These are phyloP conservation scores for Heterobasidion annosum DNA, from an alignment of 1,284 basidiomycete genomes.

Conservation along the genomic window DNA sequence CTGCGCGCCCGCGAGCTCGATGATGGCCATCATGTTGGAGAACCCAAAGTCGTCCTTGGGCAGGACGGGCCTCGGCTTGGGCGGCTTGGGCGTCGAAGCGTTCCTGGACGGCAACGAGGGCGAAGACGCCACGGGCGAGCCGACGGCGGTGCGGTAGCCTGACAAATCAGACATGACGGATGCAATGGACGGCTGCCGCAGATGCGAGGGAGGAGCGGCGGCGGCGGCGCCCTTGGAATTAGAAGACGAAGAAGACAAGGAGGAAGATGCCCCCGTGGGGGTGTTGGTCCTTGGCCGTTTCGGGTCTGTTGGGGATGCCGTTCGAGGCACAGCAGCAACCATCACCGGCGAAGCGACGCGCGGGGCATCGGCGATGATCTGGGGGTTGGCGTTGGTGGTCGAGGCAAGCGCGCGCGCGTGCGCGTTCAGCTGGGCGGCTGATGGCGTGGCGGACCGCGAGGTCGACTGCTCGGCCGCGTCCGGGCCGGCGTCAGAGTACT, in stretches of 20 bases:
- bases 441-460: slow-evolving; percentile 13
- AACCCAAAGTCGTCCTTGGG: slow-evolving; percentile 81
- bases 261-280: slow-evolving; percentile 18
- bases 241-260: neutral
- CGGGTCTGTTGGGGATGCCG: slow-evolving; percentile 15
- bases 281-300: slow-evolving; percentile 26
- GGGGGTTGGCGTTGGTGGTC: slow-evolving; percentile 16
- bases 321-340: slow-evolving; percentile 14
- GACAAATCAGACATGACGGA: slow-evolving; percentile 58
- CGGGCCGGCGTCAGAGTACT: slow-evolving; percentile 45
- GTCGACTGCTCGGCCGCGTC: slow-evolving; percentile 9
- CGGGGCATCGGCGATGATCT: slow-evolving; percentile 19
- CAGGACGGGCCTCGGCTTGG: slow-evolving; percentile 31
- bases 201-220: slow-evolving; percentile 17
- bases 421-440: slow-evolving; percentile 5
- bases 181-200: slow-evolving; percentile 52
- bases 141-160: slow-evolving; percentile 41
- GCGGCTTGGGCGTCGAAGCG: slow-evolving; percentile 12
- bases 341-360: slow-evolving; percentile 16
- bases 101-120: slow-evolving; percentile 19
- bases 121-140: slow-evolving; percentile 16
- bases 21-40: slow-evolving; percentile 74
- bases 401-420: slow-evolving; percentile 26
- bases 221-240: slow-evolving; percentile 2
- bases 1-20: slow-evolving; percentile 53